Evolutionary conservation across 108 stramenopile species (phyloP).

Genomic region (Nannochloropsis oceanica): DNA sequence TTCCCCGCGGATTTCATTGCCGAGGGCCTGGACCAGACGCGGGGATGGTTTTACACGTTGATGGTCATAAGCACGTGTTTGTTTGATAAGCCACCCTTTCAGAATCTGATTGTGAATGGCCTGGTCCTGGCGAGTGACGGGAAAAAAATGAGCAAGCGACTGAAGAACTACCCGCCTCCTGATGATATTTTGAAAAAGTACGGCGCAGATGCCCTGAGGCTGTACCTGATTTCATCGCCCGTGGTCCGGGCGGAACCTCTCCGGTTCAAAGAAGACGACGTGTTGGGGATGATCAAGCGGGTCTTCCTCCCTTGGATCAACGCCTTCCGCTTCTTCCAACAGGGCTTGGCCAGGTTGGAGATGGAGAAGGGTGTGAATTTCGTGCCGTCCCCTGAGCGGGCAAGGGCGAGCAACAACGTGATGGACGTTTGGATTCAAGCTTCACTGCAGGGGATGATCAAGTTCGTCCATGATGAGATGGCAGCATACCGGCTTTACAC

Average conservation of each 20-base stretch:
- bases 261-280: conserved; percentile 91
- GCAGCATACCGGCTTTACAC: conserved; percentile 92
- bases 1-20: conserved; percentile 99
- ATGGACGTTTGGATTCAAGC: conserved; percentile 98
- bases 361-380: conserved; percentile 46
- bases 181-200: conserved; percentile 63
- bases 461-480: conserved; percentile 95
- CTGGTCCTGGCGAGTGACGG: conserved; percentile 91
- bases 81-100: conserved; percentile 93
- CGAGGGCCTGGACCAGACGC: conserved; percentile 98
- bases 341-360: conserved; percentile 43
- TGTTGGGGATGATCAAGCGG: conserved; percentile 85
- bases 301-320: conserved; percentile 96
- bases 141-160: conserved; percentile 98
- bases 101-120: conserved; percentile 97
- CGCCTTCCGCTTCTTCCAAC: conserved; percentile 91
- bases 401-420: conserved; percentile 61
- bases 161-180: conserved; percentile 77
- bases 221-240: conserved; percentile 99
- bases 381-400: conserved; percentile 59
- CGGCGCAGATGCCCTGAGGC: conserved; percentile 95
- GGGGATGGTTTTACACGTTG: conserved; percentile 99
- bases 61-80: conserved; percentile 98
- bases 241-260: conserved; percentile 95
- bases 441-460: conserved; percentile 80